Evolutionary conservation across 228 moss, liverwort and hornwort species (phyloP), one percentile per base, ranked within the genome.

Genomic region (Sphagnum fallax): DNA sequence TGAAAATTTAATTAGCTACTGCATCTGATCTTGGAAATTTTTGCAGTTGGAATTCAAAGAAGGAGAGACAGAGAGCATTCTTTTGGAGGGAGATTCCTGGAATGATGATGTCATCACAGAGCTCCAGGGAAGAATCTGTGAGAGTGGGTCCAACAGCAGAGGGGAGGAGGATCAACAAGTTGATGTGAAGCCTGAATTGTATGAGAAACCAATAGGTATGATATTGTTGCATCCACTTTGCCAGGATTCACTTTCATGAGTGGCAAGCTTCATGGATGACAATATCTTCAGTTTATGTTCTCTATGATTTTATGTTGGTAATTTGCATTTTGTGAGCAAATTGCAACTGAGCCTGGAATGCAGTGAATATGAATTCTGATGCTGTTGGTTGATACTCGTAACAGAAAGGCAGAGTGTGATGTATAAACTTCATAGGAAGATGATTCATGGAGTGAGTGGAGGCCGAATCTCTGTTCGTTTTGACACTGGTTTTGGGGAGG

Each of bases 51-150:
- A 78, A 71, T 83, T 87, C 64, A 76, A 53, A 63, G 10, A 67
- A 67, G 74, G 70, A 53, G 80, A 78, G 62, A 52, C 60, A 48
- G 62, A 76, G 67, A 75, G 72, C 66, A 76, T 74, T 74, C 74
- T 70, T 83, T 80, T 92, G 78, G 88, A 90, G 52, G 80, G 68
- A 51, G 83, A 88, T 50, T 80, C 84, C 5, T 92, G 92, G 90
- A 84, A 90, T 59, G 90, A 92, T 63, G 81, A 61, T 61, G 79
- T 80, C 32, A 84, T 92, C 10, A 78, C 70, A 60, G 82, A 82
- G 65, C 84, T 90, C 65, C 88, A 84, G 73, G 84, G 82, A 70
- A 82, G 87, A 52, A 52, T 82, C 49, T 70, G 76, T 47, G 80
- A 74, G 12, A 69, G 80, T 48, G 80, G 74, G 72, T 75, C 74